Evolutionary conservation across 2,329 filamentous ascomycete species (phyloP), one percentile per base, ranked within the genome.

Genomic region (Colletotrichum sp.): DNA sequence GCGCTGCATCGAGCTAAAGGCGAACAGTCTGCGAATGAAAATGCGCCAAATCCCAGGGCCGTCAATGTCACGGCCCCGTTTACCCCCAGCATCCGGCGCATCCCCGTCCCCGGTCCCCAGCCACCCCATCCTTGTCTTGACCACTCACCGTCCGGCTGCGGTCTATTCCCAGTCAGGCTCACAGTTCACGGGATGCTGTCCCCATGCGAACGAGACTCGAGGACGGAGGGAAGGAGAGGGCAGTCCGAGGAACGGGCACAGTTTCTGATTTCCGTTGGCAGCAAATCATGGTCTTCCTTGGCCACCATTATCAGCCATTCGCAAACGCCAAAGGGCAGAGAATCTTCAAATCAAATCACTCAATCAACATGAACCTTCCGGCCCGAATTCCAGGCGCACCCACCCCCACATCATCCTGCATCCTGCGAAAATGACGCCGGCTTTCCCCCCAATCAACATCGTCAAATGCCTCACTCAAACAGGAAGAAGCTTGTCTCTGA

Each of bases 111-210:
- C 60, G 28, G 39, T 60, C 68, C 60, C 62, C 72, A 71, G 52
- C 68, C 69, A 70, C 72, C 68, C 62, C 63, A 72, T 72, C 67
- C 15, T 66, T 32, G 39, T 28, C 57, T 24, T 76, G 59, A 24
- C 64, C 64, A 68, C 44, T 73, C 70, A 73, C 70, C 73, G 57
- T 73, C 73, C 70, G 64, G 64, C 70, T 65, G 73, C 70, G 36
- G 64, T 32, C 32, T 28, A 64, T 44, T 68, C 72, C 73, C 64
- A 72, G 55, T 63, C 63, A 18, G 68, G 72, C 21, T 72, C 32
- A 15, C 57, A 55, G 44, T 65, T 68, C 70, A 73, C 21, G 64
- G 64, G 32, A 73, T 65, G 64, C 52, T 59, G 32, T 64, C 57
- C 49, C 64, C 73, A 57, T 73, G 57, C 64, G 73, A 73, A 73